Conservation (phyloP, 108 stramenopile species). For the Cyclotella atomus region DNA sequence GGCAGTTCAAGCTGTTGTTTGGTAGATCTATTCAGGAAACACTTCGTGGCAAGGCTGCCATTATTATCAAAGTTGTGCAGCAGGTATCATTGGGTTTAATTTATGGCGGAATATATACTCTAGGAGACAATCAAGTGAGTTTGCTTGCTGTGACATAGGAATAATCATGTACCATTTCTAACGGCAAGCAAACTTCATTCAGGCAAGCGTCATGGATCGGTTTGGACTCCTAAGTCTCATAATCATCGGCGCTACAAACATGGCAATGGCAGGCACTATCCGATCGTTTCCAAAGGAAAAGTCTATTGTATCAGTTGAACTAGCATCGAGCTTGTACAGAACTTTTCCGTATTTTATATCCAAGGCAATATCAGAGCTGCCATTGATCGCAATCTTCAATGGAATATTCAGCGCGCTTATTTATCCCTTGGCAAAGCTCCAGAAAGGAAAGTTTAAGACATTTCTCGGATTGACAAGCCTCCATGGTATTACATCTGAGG, state of each 20-base stretch:
- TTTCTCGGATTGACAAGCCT: conserved; percentile 82
- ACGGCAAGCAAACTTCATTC: background rate
- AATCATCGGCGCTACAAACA: conserved; percentile 84
- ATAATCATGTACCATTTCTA: too few relatives aligned
- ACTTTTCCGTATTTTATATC: conserved; percentile 91
- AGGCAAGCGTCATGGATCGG: conserved; percentile 84
- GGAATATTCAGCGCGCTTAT: conserved; percentile 83
- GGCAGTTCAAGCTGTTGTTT: conserved; percentile 75
- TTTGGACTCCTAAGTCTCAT: conserved; percentile 86
- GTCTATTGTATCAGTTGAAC: conserved; percentile 74
- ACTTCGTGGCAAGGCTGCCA: conserved; percentile 71
- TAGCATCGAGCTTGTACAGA: conserved; percentile 77
- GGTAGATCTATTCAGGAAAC: conserved; percentile 68
- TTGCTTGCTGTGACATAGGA: background rate
- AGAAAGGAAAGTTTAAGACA: conserved; percentile 62
- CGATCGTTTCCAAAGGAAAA: conserved; percentile 89
- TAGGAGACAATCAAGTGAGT: conserved; percentile 71
- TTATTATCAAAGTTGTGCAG: conserved; percentile 80
- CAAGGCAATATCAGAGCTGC: conserved; percentile 94
- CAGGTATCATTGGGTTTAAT: conserved; percentile 82
- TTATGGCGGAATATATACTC: conserved; percentile 84
- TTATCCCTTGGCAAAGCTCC: conserved; percentile 81
- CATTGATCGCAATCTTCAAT: conserved; percentile 80
- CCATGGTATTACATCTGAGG: conserved; percentile 76
- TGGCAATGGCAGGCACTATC: conserved; percentile 85